phyloP scores from a whole-genome alignment of 2,329 filamentous ascomycete species.

The Trichoderma atroviride region DNA sequence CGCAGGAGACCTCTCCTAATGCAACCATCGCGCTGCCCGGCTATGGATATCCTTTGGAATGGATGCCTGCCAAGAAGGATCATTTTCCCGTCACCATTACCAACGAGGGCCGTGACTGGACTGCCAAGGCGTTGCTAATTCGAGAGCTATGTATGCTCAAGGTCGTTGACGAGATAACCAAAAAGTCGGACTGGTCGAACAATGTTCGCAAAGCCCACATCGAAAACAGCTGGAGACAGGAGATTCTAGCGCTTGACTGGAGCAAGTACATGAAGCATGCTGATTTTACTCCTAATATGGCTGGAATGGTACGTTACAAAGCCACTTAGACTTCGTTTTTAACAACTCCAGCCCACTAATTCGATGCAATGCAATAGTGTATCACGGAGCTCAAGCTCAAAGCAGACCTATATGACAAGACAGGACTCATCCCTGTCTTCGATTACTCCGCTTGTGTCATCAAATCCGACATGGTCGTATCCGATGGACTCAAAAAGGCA shows the following conservation, averaged over 20 bases:
- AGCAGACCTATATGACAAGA: conserved; percentile 39
- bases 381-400: conserved; percentile 40
- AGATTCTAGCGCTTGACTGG: background rate
- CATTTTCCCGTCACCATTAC: no score
- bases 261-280: background rate
- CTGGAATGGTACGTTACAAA: background rate
- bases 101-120: no score
- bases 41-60: background rate
- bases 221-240: background rate
- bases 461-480: conserved; percentile 37
- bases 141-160: background rate
- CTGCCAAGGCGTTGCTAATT: no score
- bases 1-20: background rate
- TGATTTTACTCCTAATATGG: background rate
- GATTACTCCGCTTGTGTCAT: conserved; percentile 39
- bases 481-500: background rate
- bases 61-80: background rate
- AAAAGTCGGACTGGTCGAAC: background rate
- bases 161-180: background rate
- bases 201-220: background rate
- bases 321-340: background rate
- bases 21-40: background rate
- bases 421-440: conserved; percentile 39
- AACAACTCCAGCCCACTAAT: background rate
- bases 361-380: conserved; percentile 31